Conservation (phyloP, 208 protist genomes). For the Trypanosoma congolense region DNA sequence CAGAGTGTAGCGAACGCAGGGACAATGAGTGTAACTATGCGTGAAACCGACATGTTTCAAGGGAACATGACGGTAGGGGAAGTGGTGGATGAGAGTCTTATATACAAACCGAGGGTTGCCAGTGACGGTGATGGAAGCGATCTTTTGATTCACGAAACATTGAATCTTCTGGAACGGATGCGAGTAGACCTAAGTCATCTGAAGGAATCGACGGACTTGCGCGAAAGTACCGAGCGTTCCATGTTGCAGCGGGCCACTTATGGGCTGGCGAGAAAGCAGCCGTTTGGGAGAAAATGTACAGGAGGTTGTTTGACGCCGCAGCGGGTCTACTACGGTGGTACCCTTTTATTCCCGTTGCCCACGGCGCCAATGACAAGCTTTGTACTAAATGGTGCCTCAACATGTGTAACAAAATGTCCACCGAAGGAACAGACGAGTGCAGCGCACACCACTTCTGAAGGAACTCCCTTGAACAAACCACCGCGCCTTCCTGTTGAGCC, state of each 20-base stretch:
- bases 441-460: neutral
- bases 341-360: constrained; percentile 27
- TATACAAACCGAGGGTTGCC: constrained; percentile 7
- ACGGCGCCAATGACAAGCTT: constrained; percentile 27
- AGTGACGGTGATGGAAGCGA: constrained; percentile 11
- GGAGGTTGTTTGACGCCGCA: neutral
- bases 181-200: constrained; percentile 25
- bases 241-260: constrained; percentile 11
- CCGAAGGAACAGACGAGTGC: neutral
- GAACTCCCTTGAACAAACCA: too few species aligned
- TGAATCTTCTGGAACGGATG: constrained; percentile 22
- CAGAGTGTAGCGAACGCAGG: too few species aligned
- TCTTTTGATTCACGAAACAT: constrained; percentile 14
- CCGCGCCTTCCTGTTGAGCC: too few species aligned
- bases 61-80: neutral
- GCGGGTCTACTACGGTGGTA: neutral
- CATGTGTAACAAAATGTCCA: neutral
- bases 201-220: constrained; percentile 16
- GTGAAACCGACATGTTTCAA: too few species aligned
- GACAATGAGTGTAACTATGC: too few species aligned
- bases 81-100: neutral
- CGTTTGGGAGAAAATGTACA: neutral
- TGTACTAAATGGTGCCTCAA: constrained; percentile 1
- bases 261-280: neutral
- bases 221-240: constrained; percentile 18